Base-by-base conservation (phyloP, 2,329 filamentous ascomycete genomes). In the Trichoderma oligosporum region DNA sequence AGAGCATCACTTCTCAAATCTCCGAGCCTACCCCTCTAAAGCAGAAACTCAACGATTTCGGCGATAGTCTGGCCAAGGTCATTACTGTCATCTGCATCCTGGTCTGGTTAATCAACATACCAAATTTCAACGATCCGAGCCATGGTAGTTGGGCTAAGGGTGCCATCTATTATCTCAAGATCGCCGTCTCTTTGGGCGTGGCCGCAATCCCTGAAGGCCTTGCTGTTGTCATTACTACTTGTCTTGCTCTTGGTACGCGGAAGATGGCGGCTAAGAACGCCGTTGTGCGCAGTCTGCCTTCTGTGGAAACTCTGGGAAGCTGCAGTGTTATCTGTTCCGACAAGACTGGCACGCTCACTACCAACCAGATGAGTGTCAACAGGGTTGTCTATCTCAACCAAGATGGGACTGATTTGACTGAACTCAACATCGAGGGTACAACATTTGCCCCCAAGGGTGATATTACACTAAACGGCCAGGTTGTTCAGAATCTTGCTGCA, bases 191-290 rank as follows among this genome's bases (percentile, higher is more conserved):
- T 48, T 88, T 99, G 35, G 95, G 94, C 74, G 94, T 99, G 39
- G 94, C 94, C 45, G 94, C 95, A 63, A 99, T 99, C 68, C 94
- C 94, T 0, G 94, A 99, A 76, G 94, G 95, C 73, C 82, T 99
- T 44, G 94, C 94, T 29, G 94, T 97, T 53, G 95, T 99, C 64
- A 99, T 99, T 65, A 99, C 94, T n/a, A 97, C 94, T 27, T 99
- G 94, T 73, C 79, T 99, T 60, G 94, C 94, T 62, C 82, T 99
- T 29, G 94, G 95, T 65, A 99, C 95, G 4, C 86, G 94, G 63
- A 97, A 96, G 77, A 99, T 99, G 95, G 95, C 94, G 18, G 89
- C 91, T 59, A 97, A 96, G 80, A 97, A 97, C 69, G 94, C 94
- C 7, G 92, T 99, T 35, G 95, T 99, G 58, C 86, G 95, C 73